phyloP scores from a whole-genome alignment of 2,329 filamentous ascomycete genomes.

The Remersonia thermophila region DNA sequence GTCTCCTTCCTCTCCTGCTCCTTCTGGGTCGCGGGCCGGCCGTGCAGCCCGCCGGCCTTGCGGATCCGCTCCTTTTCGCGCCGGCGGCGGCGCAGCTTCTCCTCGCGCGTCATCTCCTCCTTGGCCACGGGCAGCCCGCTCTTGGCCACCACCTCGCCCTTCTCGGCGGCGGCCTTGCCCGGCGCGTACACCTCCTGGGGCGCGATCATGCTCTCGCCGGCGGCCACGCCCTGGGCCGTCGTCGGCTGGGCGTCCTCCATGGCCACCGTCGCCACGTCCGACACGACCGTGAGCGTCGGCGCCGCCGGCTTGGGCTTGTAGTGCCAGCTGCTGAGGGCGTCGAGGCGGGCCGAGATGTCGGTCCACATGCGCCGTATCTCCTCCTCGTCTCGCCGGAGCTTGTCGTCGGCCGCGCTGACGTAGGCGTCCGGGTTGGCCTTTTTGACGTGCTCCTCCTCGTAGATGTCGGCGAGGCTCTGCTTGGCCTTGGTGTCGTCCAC shows the following conservation, averaged over 20 bases:
- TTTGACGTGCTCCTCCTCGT: conserved; percentile 84
- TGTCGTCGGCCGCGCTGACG: conserved; percentile 71
- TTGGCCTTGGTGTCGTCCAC: conserved; percentile 80
- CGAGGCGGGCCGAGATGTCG: conserved; percentile 65
- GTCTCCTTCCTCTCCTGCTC: conserved; percentile 40
- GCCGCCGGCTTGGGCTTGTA: conserved; percentile 83
- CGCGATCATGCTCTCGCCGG: conserved; percentile 63
- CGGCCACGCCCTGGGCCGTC: conserved; percentile 60
- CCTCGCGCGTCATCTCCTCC: conserved; percentile 80
- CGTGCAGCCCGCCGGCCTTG: conserved; percentile 35
- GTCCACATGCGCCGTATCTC: conserved; percentile 79
- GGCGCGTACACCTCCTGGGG: conserved; percentile 89
- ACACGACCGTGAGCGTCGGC: conserved; percentile 72
- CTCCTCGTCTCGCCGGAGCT: conserved; percentile 65
- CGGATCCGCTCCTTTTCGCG: conserved; percentile 76
- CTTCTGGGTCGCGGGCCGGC: conserved; percentile 44
- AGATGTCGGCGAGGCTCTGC: conserved; percentile 80
- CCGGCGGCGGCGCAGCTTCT: conserved; percentile 63
- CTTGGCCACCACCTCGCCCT: conserved; percentile 65
- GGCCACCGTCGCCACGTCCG: conserved; percentile 78
- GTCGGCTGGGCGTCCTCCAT: conserved; percentile 95
- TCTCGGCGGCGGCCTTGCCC: conserved; percentile 49
- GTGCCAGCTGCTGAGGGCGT: conserved; percentile 85
- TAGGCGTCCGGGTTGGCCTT: conserved; percentile 65
- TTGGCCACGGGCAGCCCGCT: conserved; percentile 64